Percentiles rank a stretch among this genome's conserved stretches.
Evolutionary conservation across 164 flowering plant species (phyloP).

Genomic region (Amborella trichopoda): DNA sequence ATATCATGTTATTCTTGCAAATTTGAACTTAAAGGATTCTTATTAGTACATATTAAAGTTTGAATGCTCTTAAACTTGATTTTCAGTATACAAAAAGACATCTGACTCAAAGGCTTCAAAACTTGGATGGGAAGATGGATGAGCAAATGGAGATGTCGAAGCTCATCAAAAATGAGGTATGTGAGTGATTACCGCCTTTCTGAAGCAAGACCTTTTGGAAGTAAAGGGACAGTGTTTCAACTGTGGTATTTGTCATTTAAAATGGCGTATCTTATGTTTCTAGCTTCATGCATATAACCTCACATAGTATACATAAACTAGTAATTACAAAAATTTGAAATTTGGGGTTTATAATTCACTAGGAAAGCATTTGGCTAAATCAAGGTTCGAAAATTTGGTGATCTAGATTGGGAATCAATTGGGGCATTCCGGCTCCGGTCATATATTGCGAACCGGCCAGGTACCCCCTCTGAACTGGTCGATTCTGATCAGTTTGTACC

Average conservation of each 20-base stretch:
- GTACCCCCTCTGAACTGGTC: background rate
- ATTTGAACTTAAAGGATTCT: background rate
- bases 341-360: background rate
- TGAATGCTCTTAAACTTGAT: slow-evolving; percentile 1
- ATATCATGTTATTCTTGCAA: background rate
- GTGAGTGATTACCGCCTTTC: too few relatives aligned
- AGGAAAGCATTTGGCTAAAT: background rate
- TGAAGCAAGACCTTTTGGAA: too few relatives aligned
- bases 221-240: too few relatives aligned
- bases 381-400: too few relatives aligned
- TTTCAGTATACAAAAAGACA: slow-evolving; percentile 68
- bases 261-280: too few relatives aligned
- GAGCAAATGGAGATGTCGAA: slow-evolving; percentile 62
- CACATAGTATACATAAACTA: too few relatives aligned
- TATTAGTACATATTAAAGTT: background rate
- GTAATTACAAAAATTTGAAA: too few relatives aligned
- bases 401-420: background rate
- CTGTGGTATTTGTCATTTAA: too few relatives aligned
- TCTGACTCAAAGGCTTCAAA: slow-evolving; percentile 70
- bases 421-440: background rate
- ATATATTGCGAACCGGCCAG: background rate
- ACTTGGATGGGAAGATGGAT: slow-evolving; percentile 71
- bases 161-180: slow-evolving; percentile 15
- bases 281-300: too few relatives aligned
- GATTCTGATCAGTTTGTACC: background rate